phyloP scores from a whole-genome alignment of 108 stramenopile genomes.

The Hondaea fermentalgiana region DNA sequence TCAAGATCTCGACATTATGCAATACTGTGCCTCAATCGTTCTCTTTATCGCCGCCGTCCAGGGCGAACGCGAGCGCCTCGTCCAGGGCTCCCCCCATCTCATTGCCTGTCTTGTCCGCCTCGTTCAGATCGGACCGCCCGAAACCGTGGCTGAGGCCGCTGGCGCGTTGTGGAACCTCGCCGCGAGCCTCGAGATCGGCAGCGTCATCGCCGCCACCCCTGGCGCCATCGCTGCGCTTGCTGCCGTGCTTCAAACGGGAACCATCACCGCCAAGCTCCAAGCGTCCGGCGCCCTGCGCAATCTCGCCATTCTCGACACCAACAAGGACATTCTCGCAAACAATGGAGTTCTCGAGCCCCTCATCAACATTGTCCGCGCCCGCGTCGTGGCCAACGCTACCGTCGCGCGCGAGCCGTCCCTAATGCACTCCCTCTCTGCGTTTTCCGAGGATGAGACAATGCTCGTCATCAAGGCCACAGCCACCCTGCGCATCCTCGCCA shows the following conservation, averaged over 20 bases:
- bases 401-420: background rate
- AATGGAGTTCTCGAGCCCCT: background rate
- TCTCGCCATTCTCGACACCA: background rate
- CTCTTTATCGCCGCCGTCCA: background rate
- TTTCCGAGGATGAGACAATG: background rate
- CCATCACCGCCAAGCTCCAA: background rate
- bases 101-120: background rate
- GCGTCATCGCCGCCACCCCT: background rate
- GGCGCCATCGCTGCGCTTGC: background rate
- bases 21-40: background rate
- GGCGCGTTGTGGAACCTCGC: slow-evolving; percentile 17
- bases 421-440: background rate
- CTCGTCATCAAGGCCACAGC: background rate
- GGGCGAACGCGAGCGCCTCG: background rate
- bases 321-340: background rate
- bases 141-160: background rate
- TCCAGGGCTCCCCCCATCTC: background rate
- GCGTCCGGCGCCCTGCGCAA: slow-evolving; percentile 5
- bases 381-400: background rate
- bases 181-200: slow-evolving; percentile 9
- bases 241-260: background rate
- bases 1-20: background rate
- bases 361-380: background rate
- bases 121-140: background rate
- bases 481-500: background rate